These are phyloP conservation scores for Penicillium paxilli DNA, from an alignment of 495 filamentous ascomycete species.

Conservation along the genomic window DNA sequence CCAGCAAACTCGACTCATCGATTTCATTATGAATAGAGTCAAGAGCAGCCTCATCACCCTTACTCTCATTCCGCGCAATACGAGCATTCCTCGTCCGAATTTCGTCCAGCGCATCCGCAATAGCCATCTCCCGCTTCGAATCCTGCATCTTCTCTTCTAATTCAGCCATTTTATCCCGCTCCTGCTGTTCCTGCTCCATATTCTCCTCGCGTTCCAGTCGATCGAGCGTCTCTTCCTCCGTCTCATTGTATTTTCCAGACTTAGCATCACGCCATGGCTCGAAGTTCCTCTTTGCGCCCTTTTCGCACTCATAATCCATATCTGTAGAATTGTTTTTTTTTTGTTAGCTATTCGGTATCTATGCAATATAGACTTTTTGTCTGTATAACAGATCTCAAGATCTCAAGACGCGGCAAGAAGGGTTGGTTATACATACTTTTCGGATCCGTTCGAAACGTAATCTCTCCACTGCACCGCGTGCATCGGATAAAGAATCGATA, in stretches of 20 bases:
- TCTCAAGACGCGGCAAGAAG: too few species aligned
- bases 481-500: conserved; percentile 96
- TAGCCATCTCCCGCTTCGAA: conserved; percentile 94
- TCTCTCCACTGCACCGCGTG: conserved; percentile 84
- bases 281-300: conserved; percentile 87
- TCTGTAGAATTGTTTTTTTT: conserved; percentile 30
- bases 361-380: too few species aligned
- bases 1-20: conserved; percentile 60
- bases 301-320: conserved; percentile 87
- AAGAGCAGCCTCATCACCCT: conserved; percentile 47
- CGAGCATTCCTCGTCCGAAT: conserved; percentile 89
- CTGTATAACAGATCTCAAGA: too few species aligned
- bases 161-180: conserved; percentile 74
- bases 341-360: too few species aligned
- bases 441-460: conserved; percentile 93
- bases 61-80: conserved; percentile 69
- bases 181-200: conserved; percentile 54
- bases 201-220: conserved; percentile 74
- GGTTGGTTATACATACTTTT: conserved; percentile 56
- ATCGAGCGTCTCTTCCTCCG: conserved; percentile 85
- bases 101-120: conserved; percentile 95
- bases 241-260: conserved; percentile 60
- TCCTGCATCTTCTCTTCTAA: conserved; percentile 83
- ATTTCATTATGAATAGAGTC: conserved; percentile 38
- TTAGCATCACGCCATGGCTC: conserved; percentile 76